Conservation (phyloP, 208 protist genomes). For the Crithidia bombi region DNA sequence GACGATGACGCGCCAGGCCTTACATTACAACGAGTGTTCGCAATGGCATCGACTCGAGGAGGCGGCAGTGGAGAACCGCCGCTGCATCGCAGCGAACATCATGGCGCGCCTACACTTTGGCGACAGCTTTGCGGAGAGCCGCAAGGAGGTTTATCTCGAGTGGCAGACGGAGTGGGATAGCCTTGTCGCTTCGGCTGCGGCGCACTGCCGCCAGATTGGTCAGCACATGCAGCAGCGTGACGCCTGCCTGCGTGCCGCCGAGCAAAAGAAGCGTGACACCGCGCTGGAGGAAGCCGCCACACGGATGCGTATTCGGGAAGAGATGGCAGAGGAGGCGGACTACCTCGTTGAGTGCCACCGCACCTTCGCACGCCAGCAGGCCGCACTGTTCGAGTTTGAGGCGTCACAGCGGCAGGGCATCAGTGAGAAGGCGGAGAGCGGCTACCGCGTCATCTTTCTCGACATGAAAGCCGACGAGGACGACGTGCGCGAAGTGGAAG, state of each 20-base stretch:
- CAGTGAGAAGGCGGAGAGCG: constrained; percentile 33
- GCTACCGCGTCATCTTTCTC: constrained; percentile 39
- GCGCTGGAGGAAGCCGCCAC: constrained; percentile 38
- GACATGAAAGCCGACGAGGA: constrained; percentile 39
- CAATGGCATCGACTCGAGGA: constrained; percentile 32
- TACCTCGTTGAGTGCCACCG: constrained; percentile 27
- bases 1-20: constrained; percentile 25
- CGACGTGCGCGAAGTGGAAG: constrained; percentile 4
- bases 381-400: constrained; percentile 5
- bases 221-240: constrained; percentile 21
- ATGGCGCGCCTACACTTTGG: constrained; percentile 37
- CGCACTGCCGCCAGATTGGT: constrained; percentile 14
- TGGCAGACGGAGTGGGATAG: constrained; percentile 9
- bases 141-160: constrained; percentile 15
- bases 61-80: constrained; percentile 20
- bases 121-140: constrained; percentile 12
- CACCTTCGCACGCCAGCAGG: constrained; percentile 28
- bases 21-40: constrained; percentile 45
- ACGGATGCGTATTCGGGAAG: constrained; percentile 24
- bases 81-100: constrained; percentile 28
- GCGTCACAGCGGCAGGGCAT: constrained; percentile 22
- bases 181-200: constrained; percentile 13
- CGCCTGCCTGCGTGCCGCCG: constrained; percentile 22
- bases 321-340: constrained; percentile 32
- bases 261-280: constrained; percentile 46